Evolutionary conservation across 768 basidiomycete species (phyloP).

Genomic region (Kwoniella mangroviensis): DNA sequence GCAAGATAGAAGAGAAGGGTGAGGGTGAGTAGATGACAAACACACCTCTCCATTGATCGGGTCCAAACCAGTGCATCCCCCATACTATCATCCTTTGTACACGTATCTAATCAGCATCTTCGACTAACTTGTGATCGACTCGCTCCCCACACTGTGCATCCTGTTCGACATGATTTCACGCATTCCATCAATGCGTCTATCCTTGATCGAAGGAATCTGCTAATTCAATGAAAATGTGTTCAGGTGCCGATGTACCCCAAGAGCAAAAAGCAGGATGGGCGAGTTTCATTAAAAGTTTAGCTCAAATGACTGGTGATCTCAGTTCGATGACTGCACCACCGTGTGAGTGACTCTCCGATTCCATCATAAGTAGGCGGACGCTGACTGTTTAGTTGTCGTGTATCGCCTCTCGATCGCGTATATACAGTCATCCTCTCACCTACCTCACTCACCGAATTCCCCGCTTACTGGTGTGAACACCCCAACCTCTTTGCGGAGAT

Average conservation of each 20-base stretch:
- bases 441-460: slow-evolving; percentile 87
- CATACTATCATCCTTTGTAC: not conserved
- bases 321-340: slow-evolving; percentile 63
- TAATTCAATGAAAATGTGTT: not conserved
- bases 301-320: slow-evolving; percentile 84
- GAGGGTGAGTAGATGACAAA: slow-evolving; percentile 13
- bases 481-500: slow-evolving; percentile 88
- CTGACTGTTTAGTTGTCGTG: not conserved
- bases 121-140: not conserved
- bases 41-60: not conserved
- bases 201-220: not conserved
- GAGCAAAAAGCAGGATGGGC: slow-evolving; percentile 87
- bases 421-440: slow-evolving; percentile 77
- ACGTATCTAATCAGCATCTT: not conserved
- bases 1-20: slow-evolving; percentile 9
- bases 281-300: slow-evolving; percentile 83
- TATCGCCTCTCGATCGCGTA: not conserved
- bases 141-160: not conserved
- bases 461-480: slow-evolving; percentile 97
- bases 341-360: slow-evolving; percentile 40
- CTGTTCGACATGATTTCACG: not conserved
- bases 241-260: slow-evolving; percentile 68
- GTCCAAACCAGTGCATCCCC: not conserved
- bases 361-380: too few species aligned
- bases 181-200: not conserved